Evolutionary conservation across 1,284 basidiomycete genomes (phyloP), one percentile per base, ranked within the genome.

Genomic region (Apiotrichum laibachii): DNA sequence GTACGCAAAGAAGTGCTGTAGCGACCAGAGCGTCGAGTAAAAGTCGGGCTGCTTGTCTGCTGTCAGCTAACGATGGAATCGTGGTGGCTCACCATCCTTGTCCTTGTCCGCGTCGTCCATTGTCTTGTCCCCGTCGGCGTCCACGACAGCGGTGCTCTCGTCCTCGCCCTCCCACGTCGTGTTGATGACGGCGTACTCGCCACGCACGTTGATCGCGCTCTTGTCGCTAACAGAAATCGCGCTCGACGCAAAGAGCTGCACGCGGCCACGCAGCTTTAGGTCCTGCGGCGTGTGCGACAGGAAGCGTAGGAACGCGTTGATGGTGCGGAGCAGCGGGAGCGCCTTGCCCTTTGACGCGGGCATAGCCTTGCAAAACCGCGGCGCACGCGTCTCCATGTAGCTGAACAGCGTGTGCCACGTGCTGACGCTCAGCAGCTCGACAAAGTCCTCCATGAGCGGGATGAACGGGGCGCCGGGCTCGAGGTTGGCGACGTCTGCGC

Each of bases 11-110:
- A 68, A 77, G 53, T 71, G 60, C 54, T 78, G 77, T 16, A 78
- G 57, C 1, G 75, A 75, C 77, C 77, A 78, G 19, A 78, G 67
- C 0, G 74, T 75, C 4, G 67, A 63, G 63, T 78, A 78, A 47
- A 78, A 73, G 44, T 75, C 69, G 31, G 65, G 62, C 51, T 69
- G 64, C 13, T 21, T 39, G 35, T 50, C 49, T 50, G 48, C 9
- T 19, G 48, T 37, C 22, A 35, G 42, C 34, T n/a, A 22, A 9
- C 31, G 21, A 18, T 22, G 8, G 5, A 6, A 9, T 2, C 16
- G 3, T 4, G 33, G 11, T 13, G 26, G 43, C 33, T 53, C 43
- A 35, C 45, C 53, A 15, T 16, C 15, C 19, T 19, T 56, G 47
- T n/a, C 31, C 16, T 49, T 33, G 48, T n/a, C 45, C 18, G 15